Evolutionary conservation across 1,139 yeast species (phyloP).

Genomic region (Yamadazyma conglobata): DNA sequence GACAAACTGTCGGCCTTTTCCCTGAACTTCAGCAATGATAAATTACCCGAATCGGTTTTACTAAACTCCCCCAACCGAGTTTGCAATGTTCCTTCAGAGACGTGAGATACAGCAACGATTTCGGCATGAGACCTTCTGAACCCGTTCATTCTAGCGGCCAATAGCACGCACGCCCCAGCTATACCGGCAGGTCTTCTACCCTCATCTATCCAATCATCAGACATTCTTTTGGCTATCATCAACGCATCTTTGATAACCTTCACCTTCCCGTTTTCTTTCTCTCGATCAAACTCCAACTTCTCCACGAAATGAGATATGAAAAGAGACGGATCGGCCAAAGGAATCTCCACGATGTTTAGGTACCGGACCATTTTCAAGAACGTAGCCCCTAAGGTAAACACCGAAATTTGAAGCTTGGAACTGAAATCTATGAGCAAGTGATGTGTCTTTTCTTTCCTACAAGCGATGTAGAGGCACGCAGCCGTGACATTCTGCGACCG

Average conservation of each 20-base stretch:
- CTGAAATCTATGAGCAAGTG: slow-evolving; percentile 96
- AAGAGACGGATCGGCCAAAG: slow-evolving; percentile 89
- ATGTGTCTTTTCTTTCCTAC: slow-evolving; percentile 85
- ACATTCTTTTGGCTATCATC: slow-evolving; percentile 83
- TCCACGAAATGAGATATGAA: slow-evolving; percentile 94
- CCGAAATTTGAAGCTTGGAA: slow-evolving; percentile 83
- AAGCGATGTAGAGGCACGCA: slow-evolving; percentile 90
- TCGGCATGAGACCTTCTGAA: slow-evolving; percentile 89
- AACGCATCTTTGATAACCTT: slow-evolving; percentile 86
- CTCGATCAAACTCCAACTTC: slow-evolving; percentile 55
- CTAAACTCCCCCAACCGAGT: slow-evolving; percentile 85
- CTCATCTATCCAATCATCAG: slow-evolving; percentile 91
- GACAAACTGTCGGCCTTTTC: slow-evolving; percentile 33
- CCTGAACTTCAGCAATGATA: slow-evolving; percentile 75
- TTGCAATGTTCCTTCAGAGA: slow-evolving; percentile 91
- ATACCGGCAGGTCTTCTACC: slow-evolving; percentile 98
- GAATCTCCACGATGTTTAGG: slow-evolving; percentile 69
- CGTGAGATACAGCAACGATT: slow-evolving; percentile 92
- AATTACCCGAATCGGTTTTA: slow-evolving; percentile 66
- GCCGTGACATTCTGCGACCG: slow-evolving; percentile 92
- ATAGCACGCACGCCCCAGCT: slow-evolving; percentile 91
- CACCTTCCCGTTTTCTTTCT: slow-evolving; percentile 53
- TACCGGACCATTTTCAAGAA: slow-evolving; percentile 85
- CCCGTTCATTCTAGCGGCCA: slow-evolving; percentile 96
- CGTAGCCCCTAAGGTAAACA: slow-evolving; percentile 93